Percentiles rank a stretch among this genome's conserved stretches.
These are phyloP conservation scores for Thelonectria discophora DNA, from an alignment of 2,329 filamentous ascomycete species.

Conservation along the genomic window DNA sequence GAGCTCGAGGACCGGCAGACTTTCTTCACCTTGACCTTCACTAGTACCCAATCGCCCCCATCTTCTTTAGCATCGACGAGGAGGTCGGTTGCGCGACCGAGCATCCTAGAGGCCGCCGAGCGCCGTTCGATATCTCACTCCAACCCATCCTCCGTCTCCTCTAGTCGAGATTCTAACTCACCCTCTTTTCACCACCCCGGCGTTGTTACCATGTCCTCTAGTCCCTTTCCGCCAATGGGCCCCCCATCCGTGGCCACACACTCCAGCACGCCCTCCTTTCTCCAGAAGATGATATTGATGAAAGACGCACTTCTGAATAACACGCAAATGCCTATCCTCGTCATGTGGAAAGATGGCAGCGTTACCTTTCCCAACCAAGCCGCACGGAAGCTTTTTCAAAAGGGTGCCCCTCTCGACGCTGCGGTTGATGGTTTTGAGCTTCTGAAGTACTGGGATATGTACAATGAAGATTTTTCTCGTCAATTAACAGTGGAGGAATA, in stretches of 20 bases:
- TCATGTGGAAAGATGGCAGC: constrained; percentile 83
- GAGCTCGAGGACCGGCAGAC: constrained; percentile 70
- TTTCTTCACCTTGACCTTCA: constrained; percentile 81
- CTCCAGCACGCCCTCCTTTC: constrained; percentile 68
- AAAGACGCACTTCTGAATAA: constrained; percentile 82
- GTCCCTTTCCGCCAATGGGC: constrained; percentile 72
- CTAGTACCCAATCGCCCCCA: constrained; percentile 60
- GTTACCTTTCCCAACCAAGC: constrained; percentile 79
- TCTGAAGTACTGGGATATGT: constrained; percentile 68
- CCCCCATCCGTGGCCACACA: constrained; percentile 66
- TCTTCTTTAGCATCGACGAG: constrained; percentile 46
- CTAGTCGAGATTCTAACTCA: constrained; percentile 58
- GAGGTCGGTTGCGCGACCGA: constrained; percentile 52
- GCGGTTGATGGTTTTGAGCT: constrained; percentile 63
- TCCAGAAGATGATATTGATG: constrained; percentile 77
- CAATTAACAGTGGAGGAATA: constrained; percentile 67
- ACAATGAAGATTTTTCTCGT: constrained; percentile 71
- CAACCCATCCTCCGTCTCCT: constrained; percentile 57
- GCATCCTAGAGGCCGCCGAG: constrained; percentile 57
- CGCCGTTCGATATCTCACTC: constrained; percentile 55
- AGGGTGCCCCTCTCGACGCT: constrained; percentile 51
- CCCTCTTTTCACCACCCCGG: constrained; percentile 62
- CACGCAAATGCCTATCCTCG: constrained; percentile 76
- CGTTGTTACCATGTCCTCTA: constrained; percentile 61
- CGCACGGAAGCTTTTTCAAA: constrained; percentile 60